phyloP scores from a whole-genome alignment of 257 asterid species.

The Petrea volubilis region DNA sequence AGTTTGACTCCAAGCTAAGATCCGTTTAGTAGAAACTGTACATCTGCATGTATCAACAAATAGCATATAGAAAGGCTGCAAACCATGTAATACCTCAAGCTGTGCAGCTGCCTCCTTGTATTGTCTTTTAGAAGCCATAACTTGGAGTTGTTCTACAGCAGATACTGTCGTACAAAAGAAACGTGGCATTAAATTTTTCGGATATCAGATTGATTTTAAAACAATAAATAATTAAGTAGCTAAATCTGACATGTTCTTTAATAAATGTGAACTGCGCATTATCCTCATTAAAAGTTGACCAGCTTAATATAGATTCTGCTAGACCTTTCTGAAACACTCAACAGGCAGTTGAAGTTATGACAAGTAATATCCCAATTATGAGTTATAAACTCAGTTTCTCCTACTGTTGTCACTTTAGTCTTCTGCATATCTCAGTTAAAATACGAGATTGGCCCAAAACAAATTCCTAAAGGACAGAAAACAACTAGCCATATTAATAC shows the following conservation, averaged over 20 bases:
- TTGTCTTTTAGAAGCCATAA: conserved; percentile 96
- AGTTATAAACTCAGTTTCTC: conserved; percentile 13
- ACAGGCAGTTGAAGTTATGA: conserved; percentile 11
- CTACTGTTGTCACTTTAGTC: background rate
- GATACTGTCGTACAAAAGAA: conserved; percentile 62
- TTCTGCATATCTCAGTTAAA: background rate
- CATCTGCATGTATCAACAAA: background rate
- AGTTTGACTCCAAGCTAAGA: background rate
- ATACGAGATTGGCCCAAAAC: background rate
- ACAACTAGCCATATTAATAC: background rate
- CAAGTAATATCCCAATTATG: background rate
- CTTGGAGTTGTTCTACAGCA: conserved; percentile 97
- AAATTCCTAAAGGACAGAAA: background rate
- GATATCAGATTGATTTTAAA: conserved; percentile 3
- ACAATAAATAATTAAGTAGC: background rate
- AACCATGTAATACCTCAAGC: conserved; percentile 73
- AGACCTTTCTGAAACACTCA: background rate
- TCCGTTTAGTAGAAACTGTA: background rate
- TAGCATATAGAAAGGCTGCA: conserved; percentile 20
- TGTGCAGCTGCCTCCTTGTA: conserved; percentile 99
- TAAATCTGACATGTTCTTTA: background rate
- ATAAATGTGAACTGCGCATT: conserved; percentile 1
- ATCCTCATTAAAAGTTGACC: background rate
- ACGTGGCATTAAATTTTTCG: conserved; percentile 12
- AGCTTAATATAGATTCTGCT: background rate